Evolutionary conservation across 2,329 filamentous ascomycete genomes (phyloP).

Genomic region (Hypoxylon sp.): DNA sequence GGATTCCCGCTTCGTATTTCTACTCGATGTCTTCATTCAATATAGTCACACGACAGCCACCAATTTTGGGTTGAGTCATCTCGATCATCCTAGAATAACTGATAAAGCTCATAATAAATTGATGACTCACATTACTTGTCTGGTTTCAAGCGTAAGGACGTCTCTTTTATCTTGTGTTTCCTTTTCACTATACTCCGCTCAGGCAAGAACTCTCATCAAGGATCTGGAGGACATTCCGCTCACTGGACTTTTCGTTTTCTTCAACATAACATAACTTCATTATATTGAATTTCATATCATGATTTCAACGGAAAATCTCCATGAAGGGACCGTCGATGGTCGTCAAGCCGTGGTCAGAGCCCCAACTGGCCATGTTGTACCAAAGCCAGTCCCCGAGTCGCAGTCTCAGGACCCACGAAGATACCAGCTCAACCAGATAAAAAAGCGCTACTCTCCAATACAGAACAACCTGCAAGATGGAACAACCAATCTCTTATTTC

Average conservation of each 20-base stretch:
- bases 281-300: constrained; percentile 42
- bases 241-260: background rate
- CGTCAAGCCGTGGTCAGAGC: constrained; percentile 59
- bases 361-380: constrained; percentile 60
- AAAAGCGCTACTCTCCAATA: constrained; percentile 67
- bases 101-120: constrained; percentile 21
- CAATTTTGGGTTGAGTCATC: constrained; percentile 33
- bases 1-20: constrained; percentile 17
- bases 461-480: constrained; percentile 56
- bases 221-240: constrained; percentile 7
- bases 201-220: background rate
- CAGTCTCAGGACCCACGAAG: constrained; percentile 73
- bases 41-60: constrained; percentile 5
- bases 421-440: constrained; percentile 79
- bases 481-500: constrained; percentile 68
- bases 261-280: background rate
- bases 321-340: constrained; percentile 45
- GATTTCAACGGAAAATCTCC: constrained; percentile 49
- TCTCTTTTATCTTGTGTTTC: constrained; percentile 1
- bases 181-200: background rate
- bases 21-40: background rate
- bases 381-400: constrained; percentile 70
- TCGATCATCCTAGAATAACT: constrained; percentile 15
- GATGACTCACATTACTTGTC: constrained; percentile 16
- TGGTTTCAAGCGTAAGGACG: constrained; percentile 1